Conservation (phyloP, 2,329 filamentous ascomycete species). For the Neoascochyta sp. region DNA sequence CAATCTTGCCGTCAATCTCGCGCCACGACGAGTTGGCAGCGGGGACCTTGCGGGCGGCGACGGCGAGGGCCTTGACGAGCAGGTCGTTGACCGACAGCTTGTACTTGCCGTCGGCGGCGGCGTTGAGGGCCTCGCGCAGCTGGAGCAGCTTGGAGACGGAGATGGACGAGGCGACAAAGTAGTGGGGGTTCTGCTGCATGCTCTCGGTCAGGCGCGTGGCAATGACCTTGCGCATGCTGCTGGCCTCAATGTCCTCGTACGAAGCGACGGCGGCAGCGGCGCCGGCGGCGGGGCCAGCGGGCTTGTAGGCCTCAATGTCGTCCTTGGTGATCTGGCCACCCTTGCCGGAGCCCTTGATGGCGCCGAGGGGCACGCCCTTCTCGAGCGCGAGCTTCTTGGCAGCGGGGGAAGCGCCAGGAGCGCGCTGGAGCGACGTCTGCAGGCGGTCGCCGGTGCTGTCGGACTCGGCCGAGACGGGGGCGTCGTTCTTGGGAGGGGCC, state of each 20-base stretch:
- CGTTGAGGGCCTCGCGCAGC: slow-evolving; percentile 90
- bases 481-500: slow-evolving; percentile 50
- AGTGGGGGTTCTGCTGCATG: slow-evolving; percentile 91
- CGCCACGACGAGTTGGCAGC: slow-evolving; percentile 93
- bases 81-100: slow-evolving; percentile 99
- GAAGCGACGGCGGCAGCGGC: slow-evolving; percentile 55
- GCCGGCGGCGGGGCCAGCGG: slow-evolving; percentile 48
- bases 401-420: slow-evolving; percentile 67
- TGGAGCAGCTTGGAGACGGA: slow-evolving; percentile 95
- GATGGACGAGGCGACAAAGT: slow-evolving; percentile 87
- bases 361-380: slow-evolving; percentile 71
- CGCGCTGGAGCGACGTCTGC: slow-evolving; percentile 78
- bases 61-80: slow-evolving; percentile 90
- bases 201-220: slow-evolving; percentile 87
- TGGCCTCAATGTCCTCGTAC: slow-evolving; percentile 81
- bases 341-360: slow-evolving; percentile 81
- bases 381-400: slow-evolving; percentile 82
- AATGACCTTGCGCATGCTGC: slow-evolving; percentile 97
- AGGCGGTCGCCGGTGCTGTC: slow-evolving; percentile 71
- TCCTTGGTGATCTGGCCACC: slow-evolving; percentile 85
- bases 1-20: slow-evolving; percentile 67
- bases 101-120: slow-evolving; percentile 84
- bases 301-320: slow-evolving; percentile 83
- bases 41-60: slow-evolving; percentile 89
- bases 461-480: slow-evolving; percentile 64